A percentile compares a stretch with the other conserved stretches of the same genome.
These are phyloP conservation scores for Leptomonas seymouri DNA, from an alignment of 208 protist species.

Conservation along the genomic window DNA sequence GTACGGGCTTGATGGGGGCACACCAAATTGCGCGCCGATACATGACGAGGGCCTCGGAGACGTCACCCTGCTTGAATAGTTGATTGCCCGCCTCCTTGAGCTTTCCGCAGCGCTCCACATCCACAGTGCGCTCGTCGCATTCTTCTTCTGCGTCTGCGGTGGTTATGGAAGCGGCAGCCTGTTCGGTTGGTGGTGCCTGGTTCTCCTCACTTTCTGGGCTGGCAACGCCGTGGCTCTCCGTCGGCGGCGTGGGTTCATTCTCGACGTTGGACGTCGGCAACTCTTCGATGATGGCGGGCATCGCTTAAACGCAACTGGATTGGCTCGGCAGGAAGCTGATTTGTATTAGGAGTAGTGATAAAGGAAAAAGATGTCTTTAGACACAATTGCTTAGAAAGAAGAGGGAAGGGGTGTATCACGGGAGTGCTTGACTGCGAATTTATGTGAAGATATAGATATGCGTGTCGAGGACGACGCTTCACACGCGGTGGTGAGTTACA, in stretches of 20 bases:
- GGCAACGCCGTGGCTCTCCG: conserved; percentile 1
- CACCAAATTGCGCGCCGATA: conserved; percentile 68
- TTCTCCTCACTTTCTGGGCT: neutral
- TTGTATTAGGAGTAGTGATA: neutral
- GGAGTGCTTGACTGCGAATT: too few species aligned
- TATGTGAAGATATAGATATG: too few species aligned
- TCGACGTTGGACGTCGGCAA: conserved; percentile 30
- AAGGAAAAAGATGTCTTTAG: neutral
- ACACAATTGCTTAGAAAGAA: too few species aligned
- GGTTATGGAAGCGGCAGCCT: neutral
- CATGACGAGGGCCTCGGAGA: conserved; percentile 67
- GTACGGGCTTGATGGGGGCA: conserved; percentile 65
- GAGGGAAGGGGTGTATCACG: too few species aligned
- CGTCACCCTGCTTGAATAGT: conserved; percentile 51
- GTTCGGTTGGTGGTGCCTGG: neutral
- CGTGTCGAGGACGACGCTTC: too few species aligned
- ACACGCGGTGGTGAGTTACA: too few species aligned
- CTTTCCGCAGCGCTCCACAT: conserved; percentile 54
- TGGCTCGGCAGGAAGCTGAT: too few species aligned
- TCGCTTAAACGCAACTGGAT: too few species aligned
- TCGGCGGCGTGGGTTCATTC: conserved; percentile 3
- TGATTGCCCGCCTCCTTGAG: conserved; percentile 78
- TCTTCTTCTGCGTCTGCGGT: neutral
- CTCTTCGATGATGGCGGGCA: conserved; percentile 32
- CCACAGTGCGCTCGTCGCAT: conserved; percentile 29